Percentiles rank a stretch among this genome's conserved stretches.
Evolutionary conservation across 164 flowering plant genomes (phyloP).

Genomic region (Vitis amurensis): DNA sequence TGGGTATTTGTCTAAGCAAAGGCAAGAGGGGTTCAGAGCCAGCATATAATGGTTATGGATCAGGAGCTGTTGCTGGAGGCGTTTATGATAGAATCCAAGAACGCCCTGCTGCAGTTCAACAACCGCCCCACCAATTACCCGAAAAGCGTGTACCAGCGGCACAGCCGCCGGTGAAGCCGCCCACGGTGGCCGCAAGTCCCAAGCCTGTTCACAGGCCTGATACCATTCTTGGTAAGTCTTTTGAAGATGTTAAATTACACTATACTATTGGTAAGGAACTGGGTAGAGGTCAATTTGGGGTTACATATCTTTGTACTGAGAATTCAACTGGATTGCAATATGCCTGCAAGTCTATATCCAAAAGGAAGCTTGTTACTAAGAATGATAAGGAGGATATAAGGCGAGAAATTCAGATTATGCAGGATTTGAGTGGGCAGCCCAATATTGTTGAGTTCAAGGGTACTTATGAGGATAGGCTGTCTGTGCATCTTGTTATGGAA

Average conservation of each 20-base stretch:
- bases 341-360: slow-evolving; percentile 89
- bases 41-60: slow-evolving; percentile 14
- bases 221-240: slow-evolving; percentile 78
- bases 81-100: slow-evolving; percentile 16
- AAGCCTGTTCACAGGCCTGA: slow-evolving; percentile 33
- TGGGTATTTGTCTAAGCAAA: slow-evolving; percentile 41
- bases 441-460: slow-evolving; percentile 93
- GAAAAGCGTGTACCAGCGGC: slow-evolving; percentile 14
- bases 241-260: slow-evolving; percentile 55
- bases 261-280: slow-evolving; percentile 75
- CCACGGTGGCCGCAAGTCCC: slow-evolving; percentile 24
- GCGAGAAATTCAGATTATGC: slow-evolving; percentile 92
- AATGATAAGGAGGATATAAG: slow-evolving; percentile 85
- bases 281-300: slow-evolving; percentile 96
- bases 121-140: slow-evolving; percentile 24
- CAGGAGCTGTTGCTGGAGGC: slow-evolving; percentile 12
- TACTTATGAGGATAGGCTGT: slow-evolving; percentile 82
- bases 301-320: slow-evolving; percentile 82
- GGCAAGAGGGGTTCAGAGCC: slow-evolving; percentile 16
- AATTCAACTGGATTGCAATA: slow-evolving; percentile 53
- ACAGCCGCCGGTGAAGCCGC: slow-evolving; percentile 8
- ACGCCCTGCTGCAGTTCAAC: slow-evolving; percentile 12
- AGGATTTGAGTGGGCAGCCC: slow-evolving; percentile 87
- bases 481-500: slow-evolving; percentile 91
- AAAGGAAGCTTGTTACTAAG: slow-evolving; percentile 70